phyloP scores from a whole-genome alignment of 495 filamentous ascomycete genomes.

The Tuber borchii region DNA sequence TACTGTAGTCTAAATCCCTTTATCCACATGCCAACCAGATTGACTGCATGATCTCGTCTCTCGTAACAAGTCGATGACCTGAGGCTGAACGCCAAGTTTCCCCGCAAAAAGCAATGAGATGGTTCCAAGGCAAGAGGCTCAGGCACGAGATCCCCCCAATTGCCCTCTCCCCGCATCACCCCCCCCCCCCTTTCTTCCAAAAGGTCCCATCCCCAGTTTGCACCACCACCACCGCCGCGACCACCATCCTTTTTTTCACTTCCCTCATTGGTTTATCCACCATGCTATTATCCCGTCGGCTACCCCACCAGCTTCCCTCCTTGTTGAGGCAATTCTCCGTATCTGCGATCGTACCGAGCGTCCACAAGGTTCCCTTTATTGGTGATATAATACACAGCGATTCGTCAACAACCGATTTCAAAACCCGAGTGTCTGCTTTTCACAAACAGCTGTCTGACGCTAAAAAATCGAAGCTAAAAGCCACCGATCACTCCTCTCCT shows the following conservation, averaged over 20 bases:
- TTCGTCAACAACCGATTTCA: constrained; percentile 62
- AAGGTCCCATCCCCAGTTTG: not conserved
- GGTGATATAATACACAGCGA: constrained; percentile 70
- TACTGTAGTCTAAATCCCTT: too few relatives aligned
- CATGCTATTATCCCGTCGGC: constrained; percentile 45
- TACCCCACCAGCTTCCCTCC: constrained; percentile 38
- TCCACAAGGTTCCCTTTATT: constrained; percentile 61
- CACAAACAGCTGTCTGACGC: constrained; percentile 70
- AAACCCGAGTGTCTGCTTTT: constrained; percentile 74
- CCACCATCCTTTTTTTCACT: not conserved
- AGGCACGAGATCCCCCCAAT: not conserved
- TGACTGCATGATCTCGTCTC: not conserved
- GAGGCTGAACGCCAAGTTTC: not conserved
- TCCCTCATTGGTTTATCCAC: not conserved
- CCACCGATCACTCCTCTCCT: constrained; percentile 26
- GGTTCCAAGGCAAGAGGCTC: not conserved
- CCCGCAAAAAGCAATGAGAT: not conserved
- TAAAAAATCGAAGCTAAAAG: constrained; percentile 78
- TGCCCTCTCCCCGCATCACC: not conserved
- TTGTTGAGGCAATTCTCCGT: constrained; percentile 56
- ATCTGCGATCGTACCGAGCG: constrained; percentile 46
- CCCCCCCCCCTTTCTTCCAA: not conserved
- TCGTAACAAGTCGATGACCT: not conserved
- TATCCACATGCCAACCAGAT: too few relatives aligned
- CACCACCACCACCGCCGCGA: too few relatives aligned